Base-by-base conservation (phyloP, 2,329 filamentous ascomycete species). In the Fusarium penzigii region DNA sequence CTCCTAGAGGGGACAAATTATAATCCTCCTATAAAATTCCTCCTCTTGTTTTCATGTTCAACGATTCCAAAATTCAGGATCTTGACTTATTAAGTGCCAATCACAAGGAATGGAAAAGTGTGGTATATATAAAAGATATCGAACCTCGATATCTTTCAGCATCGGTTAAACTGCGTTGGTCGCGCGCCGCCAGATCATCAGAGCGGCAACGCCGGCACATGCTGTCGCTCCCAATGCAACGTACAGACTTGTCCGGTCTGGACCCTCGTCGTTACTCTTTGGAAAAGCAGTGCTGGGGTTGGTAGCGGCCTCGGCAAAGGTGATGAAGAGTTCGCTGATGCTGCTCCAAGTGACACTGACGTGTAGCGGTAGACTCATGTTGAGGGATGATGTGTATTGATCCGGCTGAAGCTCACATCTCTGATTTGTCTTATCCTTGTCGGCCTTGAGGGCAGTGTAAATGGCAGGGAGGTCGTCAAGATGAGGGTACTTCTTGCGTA, bases 371-470 rank as follows among this genome's bases (percentile, higher is more conserved):
- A 92, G 87, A 49, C 89, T 86, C 89, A 97, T 96, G 68, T 90
- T 92, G 62, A 96, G 77, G 38, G 82, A 81, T 46, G 87, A 85
- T 1, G 92, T 95, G 72, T 97, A 97, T 58, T 92, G 87, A 68
- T 99, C 94, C 2, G 94, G 94, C 71, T 97, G 93, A 57, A 88
- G 76, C 70, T 96, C 91, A 54, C 89, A 89, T 53, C 94, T 84
- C 73, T 99, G 94, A n/a, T 92, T 97, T 4, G 93, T 95, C 71
- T 96, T 96, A 71, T 99, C 94, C 61, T 89, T 85, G 71, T 99
- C 94, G 3, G 94, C 94, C 72, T 99, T 99, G 53, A 97, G 78
- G 0, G 93, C 94, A 2, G 91, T 90, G 69, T 96, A 99, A 8
- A 99, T 87, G 9, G 90, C 88, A 0, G 94, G 94, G 29, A 99